Conservation (phyloP, 2,329 filamentous ascomycete species). For the Clarireedia sp. region DNA sequence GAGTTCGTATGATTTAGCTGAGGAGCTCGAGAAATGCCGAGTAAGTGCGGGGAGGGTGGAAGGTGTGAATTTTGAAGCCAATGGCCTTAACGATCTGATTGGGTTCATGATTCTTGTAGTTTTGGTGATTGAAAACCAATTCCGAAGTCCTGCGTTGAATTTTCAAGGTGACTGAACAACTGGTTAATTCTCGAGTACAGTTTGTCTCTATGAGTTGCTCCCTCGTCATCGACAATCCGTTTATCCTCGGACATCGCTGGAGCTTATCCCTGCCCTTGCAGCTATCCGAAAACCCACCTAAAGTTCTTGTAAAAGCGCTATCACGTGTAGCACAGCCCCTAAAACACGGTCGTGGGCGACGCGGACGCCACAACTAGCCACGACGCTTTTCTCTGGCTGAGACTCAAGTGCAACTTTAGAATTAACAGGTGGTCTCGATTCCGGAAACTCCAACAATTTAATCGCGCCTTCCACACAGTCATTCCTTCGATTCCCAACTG, state of each 20-base stretch:
- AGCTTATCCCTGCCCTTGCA: neutral
- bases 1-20: constrained; percentile 58
- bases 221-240: neutral
- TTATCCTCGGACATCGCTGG: neutral
- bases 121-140: neutral
- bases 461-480: neutral
- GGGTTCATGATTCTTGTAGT: constrained; percentile 22
- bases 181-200: too few relatives aligned
- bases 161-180: neutral
- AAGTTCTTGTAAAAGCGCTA: too few relatives aligned
- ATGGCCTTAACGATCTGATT: constrained; percentile 23
- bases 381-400: neutral
- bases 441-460: neutral
- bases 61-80: constrained; percentile 26
- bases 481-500: neutral
- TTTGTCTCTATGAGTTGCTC: too few relatives aligned
- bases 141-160: neutral
- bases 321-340: neutral
- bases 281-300: too few relatives aligned
- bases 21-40: constrained; percentile 25
- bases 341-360: neutral
- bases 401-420: too few relatives aligned
- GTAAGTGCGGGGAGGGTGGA: constrained; percentile 23
- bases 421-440: constrained; percentile 11
- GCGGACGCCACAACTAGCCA: neutral